Base-by-base conservation (phyloP, 1,139 yeast genomes). In the Yamadazyma oceani region DNA sequence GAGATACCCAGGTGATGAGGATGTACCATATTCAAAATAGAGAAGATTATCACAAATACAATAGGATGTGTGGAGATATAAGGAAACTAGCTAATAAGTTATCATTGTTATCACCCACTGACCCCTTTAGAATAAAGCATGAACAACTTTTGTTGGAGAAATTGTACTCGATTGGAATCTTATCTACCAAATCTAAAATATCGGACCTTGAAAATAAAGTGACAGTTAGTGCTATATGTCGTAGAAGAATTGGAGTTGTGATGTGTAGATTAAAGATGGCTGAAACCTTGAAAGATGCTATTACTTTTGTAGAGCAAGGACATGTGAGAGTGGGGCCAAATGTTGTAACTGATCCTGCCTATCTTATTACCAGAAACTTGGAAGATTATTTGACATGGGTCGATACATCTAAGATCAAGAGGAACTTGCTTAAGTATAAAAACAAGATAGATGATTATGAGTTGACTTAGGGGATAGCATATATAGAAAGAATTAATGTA, bases 351-450 rank as follows among this genome's bases (percentile, higher is more conserved):
- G 98, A 94, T 58, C 95, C 98, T 3, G 97, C 98, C 0, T 92
- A 84, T 59, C 70, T 94, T 51, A 95, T 94, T 2, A 90, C 97
- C 8, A 74, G 94, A 57, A 88, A 82, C 51, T 75, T 92, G 83
- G 98, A 94, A 59, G 99, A 94, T 63, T 92, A 88, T 61, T 76
- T 94, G 53, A 94, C 98, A 1, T 94, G 99, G 99, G 95, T 87
- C 14, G 97, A 94, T 55, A 75, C 82, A 34, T 85, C 95, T 48
- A 94, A 92, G 82, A 90, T 94, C 62, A 90, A 86, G 74, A 77
- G 85, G 55, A 89, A 88, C 50, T 80, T 90, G 43, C 82, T 90
- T 65, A 85, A 85, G 65, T 94, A 86, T 68, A 84, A 87, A 66
- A 90, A 92, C 64, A 79, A 82, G 66, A 78, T 84, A 55, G 94